These are phyloP conservation scores for Aspergillus arachidicola DNA, from an alignment of 2,329 filamentous ascomycete species.

Conservation along the genomic window DNA sequence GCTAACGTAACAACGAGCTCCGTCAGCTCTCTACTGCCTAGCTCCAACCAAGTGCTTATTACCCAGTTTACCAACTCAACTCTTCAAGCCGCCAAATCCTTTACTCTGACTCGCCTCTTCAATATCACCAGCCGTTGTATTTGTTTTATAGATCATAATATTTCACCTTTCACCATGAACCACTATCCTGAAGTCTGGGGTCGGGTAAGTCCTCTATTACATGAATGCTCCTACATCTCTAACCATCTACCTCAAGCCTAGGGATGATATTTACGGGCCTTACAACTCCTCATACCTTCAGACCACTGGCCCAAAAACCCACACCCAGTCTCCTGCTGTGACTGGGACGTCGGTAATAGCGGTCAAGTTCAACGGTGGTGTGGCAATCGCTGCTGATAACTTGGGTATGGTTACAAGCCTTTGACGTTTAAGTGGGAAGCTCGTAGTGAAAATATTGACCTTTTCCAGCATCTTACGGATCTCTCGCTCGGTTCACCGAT, in stretches of 20 bases:
- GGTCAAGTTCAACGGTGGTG: conserved; percentile 93
- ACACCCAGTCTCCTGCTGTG: conserved; percentile 90
- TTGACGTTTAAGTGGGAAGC: neutral
- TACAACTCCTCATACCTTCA: conserved; percentile 89
- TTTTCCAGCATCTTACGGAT: conserved; percentile 85
- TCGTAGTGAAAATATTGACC: neutral
- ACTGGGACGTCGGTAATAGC: conserved; percentile 95
- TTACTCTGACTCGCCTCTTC: conserved; percentile 7
- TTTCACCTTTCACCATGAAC: conserved; percentile 55
- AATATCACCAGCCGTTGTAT: conserved; percentile 18
- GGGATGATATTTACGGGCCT: conserved; percentile 93
- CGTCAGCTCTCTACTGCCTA: conserved; percentile 42
- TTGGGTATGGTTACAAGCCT: conserved; percentile 63
- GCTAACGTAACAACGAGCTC: conserved; percentile 33
- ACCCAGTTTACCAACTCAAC: neutral
- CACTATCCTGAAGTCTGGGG: conserved; percentile 68
- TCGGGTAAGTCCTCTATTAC: conserved; percentile 49
- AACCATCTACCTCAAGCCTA: conserved; percentile 66
- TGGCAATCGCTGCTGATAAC: conserved; percentile 97
- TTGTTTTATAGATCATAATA: neutral
- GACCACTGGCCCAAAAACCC: conserved; percentile 69
- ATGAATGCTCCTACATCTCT: conserved; percentile 26
- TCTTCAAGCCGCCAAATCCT: neutral
- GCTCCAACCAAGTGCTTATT: conserved; percentile 2
- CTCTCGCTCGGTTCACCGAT: conserved; percentile 92